Conservation (phyloP, 257 asterid genomes). For the Plantago elongata region DNA sequence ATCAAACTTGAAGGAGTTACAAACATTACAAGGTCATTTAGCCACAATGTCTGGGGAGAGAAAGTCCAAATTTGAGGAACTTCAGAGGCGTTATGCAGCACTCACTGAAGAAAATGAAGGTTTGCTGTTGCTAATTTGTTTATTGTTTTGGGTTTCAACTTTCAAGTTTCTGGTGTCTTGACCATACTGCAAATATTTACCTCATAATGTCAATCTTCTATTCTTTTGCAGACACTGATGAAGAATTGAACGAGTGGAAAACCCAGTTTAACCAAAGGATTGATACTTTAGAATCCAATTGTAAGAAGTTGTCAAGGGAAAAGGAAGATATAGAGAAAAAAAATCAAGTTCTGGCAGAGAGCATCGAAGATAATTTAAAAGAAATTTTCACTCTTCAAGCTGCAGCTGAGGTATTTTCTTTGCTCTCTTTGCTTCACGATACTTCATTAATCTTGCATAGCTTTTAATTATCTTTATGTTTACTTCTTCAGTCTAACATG, state of each 20-base stretch:
- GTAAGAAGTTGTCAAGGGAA: conserved; percentile 64
- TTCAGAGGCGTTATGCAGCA: conserved; percentile 54
- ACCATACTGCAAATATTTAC: conserved; percentile 13
- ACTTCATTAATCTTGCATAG: conserved; percentile 16
- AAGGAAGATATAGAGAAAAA: conserved; percentile 50
- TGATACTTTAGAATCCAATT: conserved; percentile 49
- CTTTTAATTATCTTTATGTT: conserved; percentile 20
- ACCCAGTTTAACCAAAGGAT: conserved; percentile 77
- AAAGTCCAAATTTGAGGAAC: conserved; percentile 69
- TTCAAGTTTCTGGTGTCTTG: conserved; percentile 14
- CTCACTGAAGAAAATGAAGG: conserved; percentile 82
- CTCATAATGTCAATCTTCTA: background rate
- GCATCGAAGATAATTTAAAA: conserved; percentile 31
- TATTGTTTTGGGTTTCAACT: background rate
- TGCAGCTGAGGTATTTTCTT: conserved; percentile 57
- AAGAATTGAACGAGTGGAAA: conserved; percentile 89
- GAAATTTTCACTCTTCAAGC: conserved; percentile 72
- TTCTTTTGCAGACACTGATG: conserved; percentile 72
- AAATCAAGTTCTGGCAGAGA: conserved; percentile 35
- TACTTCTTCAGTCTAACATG: conserved; percentile 48
- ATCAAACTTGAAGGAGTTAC: conserved; percentile 58
- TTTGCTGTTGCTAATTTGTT: conserved; percentile 24
- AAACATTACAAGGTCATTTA: conserved; percentile 54
- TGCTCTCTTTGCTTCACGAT: conserved; percentile 18
- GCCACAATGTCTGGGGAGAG: conserved; percentile 82